Percentiles rank a stretch among this genome's conserved stretches.
phyloP scores from a whole-genome alignment of 2,329 filamentous ascomycete species.

The Ophiosphaerella narmari region DNA sequence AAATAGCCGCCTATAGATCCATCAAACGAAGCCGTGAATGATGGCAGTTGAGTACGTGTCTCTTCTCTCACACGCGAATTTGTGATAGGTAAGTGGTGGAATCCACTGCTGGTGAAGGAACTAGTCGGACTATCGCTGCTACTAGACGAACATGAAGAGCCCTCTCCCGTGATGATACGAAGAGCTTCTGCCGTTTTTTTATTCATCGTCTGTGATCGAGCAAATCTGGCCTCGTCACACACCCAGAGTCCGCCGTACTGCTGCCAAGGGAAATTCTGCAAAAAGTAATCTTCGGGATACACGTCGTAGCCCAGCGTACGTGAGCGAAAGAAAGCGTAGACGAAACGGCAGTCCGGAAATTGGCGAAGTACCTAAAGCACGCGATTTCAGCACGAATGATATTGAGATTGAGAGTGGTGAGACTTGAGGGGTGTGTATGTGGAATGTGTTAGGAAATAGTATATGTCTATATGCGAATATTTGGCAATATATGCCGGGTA shows the following conservation, averaged over 20 bases:
- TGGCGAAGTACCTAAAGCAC: slow-evolving; percentile 40
- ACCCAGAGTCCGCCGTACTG: slow-evolving; percentile 46
- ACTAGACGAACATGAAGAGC: slow-evolving; percentile 17
- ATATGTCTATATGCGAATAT: slow-evolving; percentile 13
- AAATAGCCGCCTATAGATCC: slow-evolving; percentile 9
- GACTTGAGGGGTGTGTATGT: background rate
- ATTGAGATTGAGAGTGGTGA: background rate
- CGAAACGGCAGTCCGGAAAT: slow-evolving; percentile 43
- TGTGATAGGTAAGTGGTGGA: slow-evolving; percentile 8
- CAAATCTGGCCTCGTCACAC: slow-evolving; percentile 45
- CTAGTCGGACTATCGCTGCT: slow-evolving; percentile 18
- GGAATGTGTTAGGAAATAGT: background rate
- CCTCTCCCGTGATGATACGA: slow-evolving; percentile 37
- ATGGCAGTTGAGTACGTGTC: slow-evolving; percentile 3
- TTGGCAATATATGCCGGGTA: slow-evolving; percentile 19
- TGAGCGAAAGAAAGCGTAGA: slow-evolving; percentile 47
- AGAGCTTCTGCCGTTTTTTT: slow-evolving; percentile 30
- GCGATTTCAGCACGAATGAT: slow-evolving; percentile 28
- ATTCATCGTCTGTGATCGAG: slow-evolving; percentile 31
- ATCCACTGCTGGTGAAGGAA: slow-evolving; percentile 18
- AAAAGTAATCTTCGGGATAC: slow-evolving; percentile 46
- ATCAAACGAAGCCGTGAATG: slow-evolving; percentile 19
- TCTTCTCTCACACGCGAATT: slow-evolving; percentile 2
- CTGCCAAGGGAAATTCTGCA: slow-evolving; percentile 46
- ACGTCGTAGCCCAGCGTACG: slow-evolving; percentile 45